Conservation (phyloP, 208 protist species). For the Naegleria gruberi region DNA sequence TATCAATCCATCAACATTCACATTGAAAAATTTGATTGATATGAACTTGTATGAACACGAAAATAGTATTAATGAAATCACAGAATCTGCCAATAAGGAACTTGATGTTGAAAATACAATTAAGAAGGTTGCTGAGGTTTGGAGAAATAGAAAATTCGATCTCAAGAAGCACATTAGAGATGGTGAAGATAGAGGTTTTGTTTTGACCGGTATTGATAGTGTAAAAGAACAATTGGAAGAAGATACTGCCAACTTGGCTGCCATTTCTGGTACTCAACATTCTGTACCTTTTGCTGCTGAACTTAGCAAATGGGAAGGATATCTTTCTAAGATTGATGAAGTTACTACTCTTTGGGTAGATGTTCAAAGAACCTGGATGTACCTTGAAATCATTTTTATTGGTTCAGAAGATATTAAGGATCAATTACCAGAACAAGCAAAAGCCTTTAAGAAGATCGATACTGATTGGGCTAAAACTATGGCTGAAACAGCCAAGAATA, state of each 20-base stretch:
- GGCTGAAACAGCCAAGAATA: slow-evolving; percentile 74
- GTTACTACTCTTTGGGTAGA: slow-evolving; percentile 91
- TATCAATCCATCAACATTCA: slow-evolving; percentile 83
- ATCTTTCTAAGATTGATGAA: slow-evolving; percentile 87
- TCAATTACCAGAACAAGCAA: slow-evolving; percentile 94
- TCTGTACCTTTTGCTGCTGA: slow-evolving; percentile 88
- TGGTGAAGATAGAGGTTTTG: slow-evolving; percentile 65
- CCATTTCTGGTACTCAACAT: slow-evolving; percentile 90
- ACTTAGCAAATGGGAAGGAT: slow-evolving; percentile 89
- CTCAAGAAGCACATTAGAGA: slow-evolving; percentile 77
- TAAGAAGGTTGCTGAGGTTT: slow-evolving; percentile 81
- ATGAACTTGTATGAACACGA: slow-evolving; percentile 91
- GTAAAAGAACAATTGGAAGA: slow-evolving; percentile 94
- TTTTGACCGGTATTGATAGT: slow-evolving; percentile 87
- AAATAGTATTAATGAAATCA: slow-evolving; percentile 88
- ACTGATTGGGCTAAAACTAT: slow-evolving; percentile 93
- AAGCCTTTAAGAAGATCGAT: slow-evolving; percentile 93
- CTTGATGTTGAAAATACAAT: slow-evolving; percentile 90
- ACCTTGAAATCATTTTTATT: slow-evolving; percentile 98
- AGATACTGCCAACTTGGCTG: slow-evolving; percentile 92
- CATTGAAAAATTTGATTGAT: slow-evolving; percentile 87
- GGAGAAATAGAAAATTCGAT: slow-evolving; percentile 75
- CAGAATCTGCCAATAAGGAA: slow-evolving; percentile 80
- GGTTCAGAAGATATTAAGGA: slow-evolving; percentile 95
- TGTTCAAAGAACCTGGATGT: slow-evolving; percentile 98